Conservation (phyloP, 148 eudicot species). For the Diospyros kaki region DNA sequence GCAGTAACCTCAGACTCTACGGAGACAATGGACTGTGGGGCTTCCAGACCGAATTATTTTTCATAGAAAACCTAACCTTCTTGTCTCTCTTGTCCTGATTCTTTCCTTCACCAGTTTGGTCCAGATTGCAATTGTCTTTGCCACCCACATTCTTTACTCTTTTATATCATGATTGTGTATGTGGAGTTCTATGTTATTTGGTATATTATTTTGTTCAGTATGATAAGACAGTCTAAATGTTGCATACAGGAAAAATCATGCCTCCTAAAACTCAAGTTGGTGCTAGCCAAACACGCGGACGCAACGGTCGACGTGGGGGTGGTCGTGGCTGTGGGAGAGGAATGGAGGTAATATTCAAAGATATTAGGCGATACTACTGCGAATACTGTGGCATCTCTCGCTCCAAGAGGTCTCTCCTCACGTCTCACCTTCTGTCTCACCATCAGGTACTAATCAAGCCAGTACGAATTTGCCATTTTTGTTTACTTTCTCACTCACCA, state of each 20-base stretch:
- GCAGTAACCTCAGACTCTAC: conserved; percentile 76
- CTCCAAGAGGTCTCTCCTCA: conserved; percentile 51
- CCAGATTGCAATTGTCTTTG: conserved; percentile 9
- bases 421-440: conserved; percentile 35
- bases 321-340: conserved; percentile 4
- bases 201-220: no score
- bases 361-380: conserved; percentile 74
- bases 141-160: conserved; percentile 32
- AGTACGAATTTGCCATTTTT: no score
- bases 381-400: conserved; percentile 57
- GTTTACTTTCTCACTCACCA: no score
- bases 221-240: no score
- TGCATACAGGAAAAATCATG: no score
- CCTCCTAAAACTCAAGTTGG: no score
- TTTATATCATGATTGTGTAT: conserved; percentile 13
- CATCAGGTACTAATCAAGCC: conserved; percentile 32
- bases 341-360: conserved; percentile 54
- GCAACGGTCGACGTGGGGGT: no score
- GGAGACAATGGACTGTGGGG: conserved; percentile 87
- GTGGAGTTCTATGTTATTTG: no score
- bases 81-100: conserved; percentile 59
- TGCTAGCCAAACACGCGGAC: no score
- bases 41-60: conserved; percentile 89
- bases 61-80: conserved; percentile 80
- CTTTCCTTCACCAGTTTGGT: conserved; percentile 20